Evolutionary conservation across 164 flowering plant species (phyloP).

Genomic region (Dillenia suffruticosa): DNA sequence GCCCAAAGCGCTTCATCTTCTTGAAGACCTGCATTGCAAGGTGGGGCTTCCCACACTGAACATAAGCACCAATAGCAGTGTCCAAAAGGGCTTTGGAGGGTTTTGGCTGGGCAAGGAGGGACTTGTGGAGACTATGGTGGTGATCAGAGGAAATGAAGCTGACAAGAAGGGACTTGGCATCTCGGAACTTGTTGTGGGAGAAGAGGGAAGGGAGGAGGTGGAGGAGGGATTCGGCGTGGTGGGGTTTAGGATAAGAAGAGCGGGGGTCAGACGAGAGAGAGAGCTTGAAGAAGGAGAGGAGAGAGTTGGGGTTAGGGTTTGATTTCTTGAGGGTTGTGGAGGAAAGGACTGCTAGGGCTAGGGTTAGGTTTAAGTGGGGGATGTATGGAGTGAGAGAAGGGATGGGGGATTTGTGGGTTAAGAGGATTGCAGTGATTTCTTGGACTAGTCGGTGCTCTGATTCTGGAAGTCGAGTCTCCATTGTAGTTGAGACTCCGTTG

Average conservation of each 20-base stretch:
- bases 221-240: constrained; percentile 24
- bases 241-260: constrained; percentile 8
- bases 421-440: constrained; percentile 9
- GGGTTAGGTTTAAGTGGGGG: constrained; percentile 16
- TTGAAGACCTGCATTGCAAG: constrained; percentile 55
- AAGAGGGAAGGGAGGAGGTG: constrained; percentile 41
- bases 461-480: background rate
- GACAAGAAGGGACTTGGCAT: constrained; percentile 45
- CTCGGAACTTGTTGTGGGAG: constrained; percentile 31
- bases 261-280: constrained; percentile 16
- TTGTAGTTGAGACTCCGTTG: too few species aligned
- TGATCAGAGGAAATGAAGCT: constrained; percentile 42
- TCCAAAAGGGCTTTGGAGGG: constrained; percentile 49
- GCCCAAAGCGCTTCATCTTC: constrained; percentile 48
- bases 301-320: constrained; percentile 4
- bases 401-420: background rate
- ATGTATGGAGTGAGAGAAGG: constrained; percentile 9
- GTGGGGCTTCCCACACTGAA: constrained; percentile 38
- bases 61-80: constrained; percentile 52
- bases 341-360: constrained; percentile 21
- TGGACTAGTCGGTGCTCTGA: background rate
- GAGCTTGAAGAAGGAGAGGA: constrained; percentile 28
- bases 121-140: constrained; percentile 25
- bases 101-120: constrained; percentile 31
- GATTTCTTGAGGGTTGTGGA: constrained; percentile 9